Evolutionary conservation across 179 eudicot genomes (phyloP), one percentile per base, ranked within the genome.

Genomic region (Monotropa hypopitys): DNA sequence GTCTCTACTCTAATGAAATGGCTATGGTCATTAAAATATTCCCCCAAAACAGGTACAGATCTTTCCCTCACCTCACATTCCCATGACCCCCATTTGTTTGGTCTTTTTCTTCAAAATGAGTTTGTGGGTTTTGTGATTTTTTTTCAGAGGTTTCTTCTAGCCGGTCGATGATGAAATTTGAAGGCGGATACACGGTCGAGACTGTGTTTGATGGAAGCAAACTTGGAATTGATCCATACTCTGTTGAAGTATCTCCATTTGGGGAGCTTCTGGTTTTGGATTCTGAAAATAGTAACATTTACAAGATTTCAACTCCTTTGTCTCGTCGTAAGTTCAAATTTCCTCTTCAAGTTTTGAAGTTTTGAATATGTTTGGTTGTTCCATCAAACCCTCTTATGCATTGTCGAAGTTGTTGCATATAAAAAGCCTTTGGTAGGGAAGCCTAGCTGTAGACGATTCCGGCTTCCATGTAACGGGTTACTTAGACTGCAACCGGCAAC

Each of bases 201-300:
- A 95, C 98, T 18, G 97, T 95, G 33, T 95, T 95, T 81, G 98
- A 95, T 89, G 99, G 99, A 75, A 93, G 95, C 70, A 95, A 93
- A 86, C 93, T 91, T 83, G 99, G 99, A 67, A 91, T 95, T 86
- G 99, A 95, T 57, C 99, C 99, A 21, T 86, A 88, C 66, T 78
- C 92, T 15, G 90, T 93, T 33, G 89, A 89, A 80, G 80, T 91
- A 54, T 79, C 91, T 73, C 90, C 90, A 47, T 78, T 38, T 84
- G 99, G 95, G 62, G 99, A 95, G 50, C 85, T 95, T 85, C 85
- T 95, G 49, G 84, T 95, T 77, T 77, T 93, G 79, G 99, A 95
- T 85, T 95, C 99, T 69, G 90, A 87, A 74, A 95, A 90, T 70
- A 95, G 96, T 83, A 95, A 95, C 74, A 82, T 95, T 75, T 93